Evolutionary conservation across 495 filamentous ascomycete species (phyloP).

Genomic region (Xylaria scruposa): DNA sequence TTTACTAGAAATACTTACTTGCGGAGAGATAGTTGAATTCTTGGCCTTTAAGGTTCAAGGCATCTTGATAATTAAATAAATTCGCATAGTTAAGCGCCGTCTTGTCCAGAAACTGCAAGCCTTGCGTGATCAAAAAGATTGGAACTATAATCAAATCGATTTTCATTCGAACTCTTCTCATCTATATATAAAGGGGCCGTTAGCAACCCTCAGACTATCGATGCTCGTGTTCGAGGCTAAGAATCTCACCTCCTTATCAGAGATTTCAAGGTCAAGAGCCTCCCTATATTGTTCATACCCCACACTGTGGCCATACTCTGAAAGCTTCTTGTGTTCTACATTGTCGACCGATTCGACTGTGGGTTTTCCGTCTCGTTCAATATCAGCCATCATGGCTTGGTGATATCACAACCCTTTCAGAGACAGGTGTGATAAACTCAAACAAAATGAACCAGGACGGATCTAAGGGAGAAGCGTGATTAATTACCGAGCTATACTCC

Average conservation of each 20-base stretch:
- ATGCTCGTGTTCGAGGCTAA: neutral
- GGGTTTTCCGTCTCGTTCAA: neutral
- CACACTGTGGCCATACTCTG: neutral
- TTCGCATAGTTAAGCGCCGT: conserved; percentile 63
- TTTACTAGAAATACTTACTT: conserved; percentile 29
- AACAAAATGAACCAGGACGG: neutral
- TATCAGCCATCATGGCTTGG: neutral
- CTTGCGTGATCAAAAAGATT: conserved; percentile 58
- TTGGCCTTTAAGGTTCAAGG: conserved; percentile 34
- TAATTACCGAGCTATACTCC: neutral
- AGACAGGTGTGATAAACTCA: neutral
- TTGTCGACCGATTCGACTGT: neutral
- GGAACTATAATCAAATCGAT: conserved; percentile 60
- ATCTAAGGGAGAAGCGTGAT: neutral
- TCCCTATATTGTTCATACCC: conserved; percentile 23
- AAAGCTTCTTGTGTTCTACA: neutral
- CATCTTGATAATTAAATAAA: conserved; percentile 56
- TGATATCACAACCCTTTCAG: neutral
- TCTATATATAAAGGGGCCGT: neutral
- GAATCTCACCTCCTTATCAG: conserved; percentile 17
- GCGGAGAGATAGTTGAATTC: conserved; percentile 26
- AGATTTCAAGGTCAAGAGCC: conserved; percentile 21
- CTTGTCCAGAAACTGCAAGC: conserved; percentile 61
- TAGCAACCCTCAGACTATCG: neutral
- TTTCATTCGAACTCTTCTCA: conserved; percentile 50